Conservation (phyloP, 108 stramenopile genomes). For the Schizochytrium sp. region DNA sequence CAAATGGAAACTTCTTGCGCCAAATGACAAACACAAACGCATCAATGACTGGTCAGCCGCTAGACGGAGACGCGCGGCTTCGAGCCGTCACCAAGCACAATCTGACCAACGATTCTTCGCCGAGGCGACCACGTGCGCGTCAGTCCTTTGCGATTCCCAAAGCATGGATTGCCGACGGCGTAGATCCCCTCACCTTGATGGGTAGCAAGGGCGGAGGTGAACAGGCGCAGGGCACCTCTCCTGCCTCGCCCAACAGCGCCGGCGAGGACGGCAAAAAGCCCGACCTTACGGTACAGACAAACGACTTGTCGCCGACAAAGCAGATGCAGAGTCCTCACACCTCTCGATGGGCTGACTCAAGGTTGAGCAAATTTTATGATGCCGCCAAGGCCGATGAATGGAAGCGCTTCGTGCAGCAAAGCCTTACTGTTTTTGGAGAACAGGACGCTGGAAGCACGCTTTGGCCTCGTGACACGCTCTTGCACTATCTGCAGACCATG, state of each 20-base stretch:
- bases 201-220: background rate
- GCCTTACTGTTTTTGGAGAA: background rate
- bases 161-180: background rate
- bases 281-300: background rate
- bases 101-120: background rate
- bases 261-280: background rate
- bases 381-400: background rate
- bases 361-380: background rate
- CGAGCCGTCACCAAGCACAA: background rate
- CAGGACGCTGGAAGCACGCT: background rate
- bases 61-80: background rate
- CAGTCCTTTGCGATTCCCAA: background rate
- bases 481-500: conserved; percentile 9
- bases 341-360: background rate
- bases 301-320: too few species aligned
- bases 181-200: background rate
- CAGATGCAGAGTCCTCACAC: background rate
- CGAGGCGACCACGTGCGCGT: background rate
- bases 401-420: background rate
- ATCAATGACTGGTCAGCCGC: too few species aligned
- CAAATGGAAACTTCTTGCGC: too few species aligned
- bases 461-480: background rate
- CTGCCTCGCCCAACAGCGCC: background rate
- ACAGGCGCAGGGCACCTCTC: background rate
- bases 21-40: too few species aligned